These are phyloP conservation scores for Uronychia binucleata DNA, from an alignment of 73 alveolate species.

Conservation along the genomic window DNA sequence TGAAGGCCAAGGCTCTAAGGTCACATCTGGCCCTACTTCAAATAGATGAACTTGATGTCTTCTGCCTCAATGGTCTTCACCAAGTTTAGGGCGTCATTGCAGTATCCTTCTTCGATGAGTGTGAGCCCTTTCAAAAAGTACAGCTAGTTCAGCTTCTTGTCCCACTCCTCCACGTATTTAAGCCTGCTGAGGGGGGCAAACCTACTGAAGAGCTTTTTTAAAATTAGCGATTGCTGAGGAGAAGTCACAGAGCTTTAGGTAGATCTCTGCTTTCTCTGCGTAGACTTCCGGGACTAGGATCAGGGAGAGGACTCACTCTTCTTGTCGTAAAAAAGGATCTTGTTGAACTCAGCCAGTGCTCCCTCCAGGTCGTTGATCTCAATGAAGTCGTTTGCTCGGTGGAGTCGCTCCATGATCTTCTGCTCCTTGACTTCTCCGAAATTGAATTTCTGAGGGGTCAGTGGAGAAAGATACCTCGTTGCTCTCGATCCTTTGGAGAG, in stretches of 20 bases:
- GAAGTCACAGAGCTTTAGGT: constrained; percentile 66
- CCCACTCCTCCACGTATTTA: constrained; percentile 58
- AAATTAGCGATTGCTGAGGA: constrained; percentile 73
- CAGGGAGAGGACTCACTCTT: constrained; percentile 12
- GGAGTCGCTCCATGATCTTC: constrained; percentile 67
- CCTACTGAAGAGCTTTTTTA: constrained; percentile 48
- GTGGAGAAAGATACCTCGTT: not conserved
- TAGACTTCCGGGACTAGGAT: constrained; percentile 64
- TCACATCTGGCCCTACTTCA: constrained; percentile 20
- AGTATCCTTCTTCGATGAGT: constrained; percentile 75
- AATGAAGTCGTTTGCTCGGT: constrained; percentile 53
- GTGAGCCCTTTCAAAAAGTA: constrained; percentile 70
- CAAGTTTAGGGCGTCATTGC: constrained; percentile 69
- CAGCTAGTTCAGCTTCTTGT: constrained; percentile 49
- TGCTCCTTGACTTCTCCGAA: constrained; percentile 54
- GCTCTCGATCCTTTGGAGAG: constrained; percentile 6
- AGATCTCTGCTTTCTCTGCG: constrained; percentile 75
- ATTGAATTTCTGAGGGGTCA: constrained; percentile 29
- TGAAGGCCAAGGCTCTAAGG: constrained; percentile 65
- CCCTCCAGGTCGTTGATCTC: constrained; percentile 62
- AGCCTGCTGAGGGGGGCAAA: not conserved
- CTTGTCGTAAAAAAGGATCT: constrained; percentile 57
- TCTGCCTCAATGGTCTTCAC: constrained; percentile 59
- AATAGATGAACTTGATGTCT: constrained; percentile 65
- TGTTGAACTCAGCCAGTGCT: constrained; percentile 67